Conservation (phyloP, 192 early-diverging fungal genomes). For the Rhizophlyctis rosea region DNA sequence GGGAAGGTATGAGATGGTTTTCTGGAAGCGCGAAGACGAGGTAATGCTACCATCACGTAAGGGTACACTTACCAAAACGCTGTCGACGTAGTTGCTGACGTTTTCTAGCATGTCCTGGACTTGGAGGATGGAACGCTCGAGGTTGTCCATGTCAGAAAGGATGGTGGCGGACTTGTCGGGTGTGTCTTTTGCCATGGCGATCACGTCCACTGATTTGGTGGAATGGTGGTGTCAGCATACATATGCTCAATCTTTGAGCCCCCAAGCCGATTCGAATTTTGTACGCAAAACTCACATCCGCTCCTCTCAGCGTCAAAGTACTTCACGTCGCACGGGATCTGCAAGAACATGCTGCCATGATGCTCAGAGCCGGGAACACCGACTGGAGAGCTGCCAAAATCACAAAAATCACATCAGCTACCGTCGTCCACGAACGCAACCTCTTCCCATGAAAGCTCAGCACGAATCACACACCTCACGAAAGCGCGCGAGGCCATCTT, state of each 20-base stretch:
- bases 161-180: conserved; percentile 53
- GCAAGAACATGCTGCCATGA: conserved; percentile 75
- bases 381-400: conserved; percentile 62
- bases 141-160: conserved; percentile 86
- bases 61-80: conserved; percentile 49
- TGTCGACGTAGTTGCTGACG: conserved; percentile 76
- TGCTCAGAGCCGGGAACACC: conserved; percentile 74
- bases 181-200: conserved; percentile 58
- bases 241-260: not conserved
- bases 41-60: not conserved
- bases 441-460: too few relatives aligned
- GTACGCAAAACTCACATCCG: conserved; percentile 45
- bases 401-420: too few relatives aligned
- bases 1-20: not conserved
- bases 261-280: not conserved
- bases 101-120: conserved; percentile 82
- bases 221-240: too few relatives aligned
- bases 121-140: conserved; percentile 73
- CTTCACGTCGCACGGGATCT: conserved; percentile 83
- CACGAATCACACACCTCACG: conserved; percentile 25
- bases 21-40: too few relatives aligned
- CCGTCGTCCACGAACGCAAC: too few relatives aligned
- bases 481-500: conserved; percentile 16
- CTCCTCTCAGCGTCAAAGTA: conserved; percentile 87
- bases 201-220: conserved; percentile 70